A percentile compares a stretch with the other conserved stretches of the same genome.
These are phyloP conservation scores for Diplotaxis tenuifolia DNA, from an alignment of 345 rosid species.

Conservation along the genomic window DNA sequence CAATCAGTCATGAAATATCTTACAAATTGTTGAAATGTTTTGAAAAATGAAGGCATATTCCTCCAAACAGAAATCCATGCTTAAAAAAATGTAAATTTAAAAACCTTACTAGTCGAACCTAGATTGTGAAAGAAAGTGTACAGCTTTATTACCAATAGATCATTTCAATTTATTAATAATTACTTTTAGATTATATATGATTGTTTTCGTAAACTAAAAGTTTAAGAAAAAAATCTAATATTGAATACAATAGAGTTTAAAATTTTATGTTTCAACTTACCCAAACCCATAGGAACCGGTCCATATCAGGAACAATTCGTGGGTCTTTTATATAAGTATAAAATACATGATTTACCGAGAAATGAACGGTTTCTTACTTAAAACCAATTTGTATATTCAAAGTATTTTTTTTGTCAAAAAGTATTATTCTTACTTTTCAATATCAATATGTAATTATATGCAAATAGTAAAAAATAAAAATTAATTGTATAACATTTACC, in stretches of 20 bases:
- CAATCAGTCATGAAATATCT: neutral
- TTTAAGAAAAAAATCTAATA: no score
- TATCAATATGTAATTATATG: neutral
- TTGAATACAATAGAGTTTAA: neutral
- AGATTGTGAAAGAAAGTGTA: no score
- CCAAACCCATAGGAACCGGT: neutral
- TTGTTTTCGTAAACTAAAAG: no score
- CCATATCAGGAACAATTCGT: neutral
- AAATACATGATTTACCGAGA: neutral
- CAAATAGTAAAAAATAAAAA: neutral
- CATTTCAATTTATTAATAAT: neutral
- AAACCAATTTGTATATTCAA: neutral
- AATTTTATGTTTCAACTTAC: no score
- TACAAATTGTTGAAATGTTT: neutral
- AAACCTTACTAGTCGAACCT: neutral
- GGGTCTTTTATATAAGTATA: neutral
- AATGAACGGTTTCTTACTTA: no score
- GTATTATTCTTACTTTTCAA: neutral
- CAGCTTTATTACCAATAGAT: neutral
- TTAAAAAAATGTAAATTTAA: no score
- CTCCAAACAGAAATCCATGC: neutral
- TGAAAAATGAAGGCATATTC: no score
- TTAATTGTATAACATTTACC: no score
- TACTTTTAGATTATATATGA: no score
- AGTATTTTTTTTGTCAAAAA: no score